Conservation (phyloP, 257 asterid genomes). For the Penstemon davidsonii region DNA sequence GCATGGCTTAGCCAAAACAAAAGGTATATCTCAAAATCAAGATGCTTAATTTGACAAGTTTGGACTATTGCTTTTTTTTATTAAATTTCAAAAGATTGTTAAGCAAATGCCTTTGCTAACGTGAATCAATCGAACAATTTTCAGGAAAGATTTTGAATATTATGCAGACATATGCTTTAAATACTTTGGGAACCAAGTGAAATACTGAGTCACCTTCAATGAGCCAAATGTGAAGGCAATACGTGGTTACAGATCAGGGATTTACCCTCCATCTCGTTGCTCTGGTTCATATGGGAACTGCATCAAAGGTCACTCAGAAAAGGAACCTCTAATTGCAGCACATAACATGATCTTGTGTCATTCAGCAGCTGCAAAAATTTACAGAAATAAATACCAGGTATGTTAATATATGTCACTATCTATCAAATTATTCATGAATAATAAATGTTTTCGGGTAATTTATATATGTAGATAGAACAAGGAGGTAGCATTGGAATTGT, state of each 20-base stretch:
- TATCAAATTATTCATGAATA: too few relatives aligned
- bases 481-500: constrained; percentile 54
- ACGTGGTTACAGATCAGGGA: constrained; percentile 52
- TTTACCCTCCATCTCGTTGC: constrained; percentile 58
- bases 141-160: constrained; percentile 62
- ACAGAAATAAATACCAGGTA: constrained; percentile 57
- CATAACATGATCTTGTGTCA: constrained; percentile 63
- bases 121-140: not conserved
- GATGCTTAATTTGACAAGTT: not conserved
- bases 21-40: constrained; percentile 30
- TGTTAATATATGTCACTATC: too few relatives aligned
- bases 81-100: too few relatives aligned
- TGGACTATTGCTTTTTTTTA: not conserved
- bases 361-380: constrained; percentile 48
- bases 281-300: constrained; percentile 54
- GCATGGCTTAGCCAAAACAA: constrained; percentile 58
- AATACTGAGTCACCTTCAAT: constrained; percentile 61
- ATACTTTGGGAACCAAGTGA: constrained; percentile 61
- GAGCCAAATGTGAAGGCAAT: constrained; percentile 60
- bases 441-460: not conserved
- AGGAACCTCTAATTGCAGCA: constrained; percentile 64
- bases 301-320: constrained; percentile 47
- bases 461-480: constrained; percentile 39
- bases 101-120: not conserved
- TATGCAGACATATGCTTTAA: constrained; percentile 62